Percentiles rank a stretch among this genome's conserved stretches.
Conservation (phyloP, 2,329 filamentous ascomycete genomes). For the Aschersonia sp. region DNA sequence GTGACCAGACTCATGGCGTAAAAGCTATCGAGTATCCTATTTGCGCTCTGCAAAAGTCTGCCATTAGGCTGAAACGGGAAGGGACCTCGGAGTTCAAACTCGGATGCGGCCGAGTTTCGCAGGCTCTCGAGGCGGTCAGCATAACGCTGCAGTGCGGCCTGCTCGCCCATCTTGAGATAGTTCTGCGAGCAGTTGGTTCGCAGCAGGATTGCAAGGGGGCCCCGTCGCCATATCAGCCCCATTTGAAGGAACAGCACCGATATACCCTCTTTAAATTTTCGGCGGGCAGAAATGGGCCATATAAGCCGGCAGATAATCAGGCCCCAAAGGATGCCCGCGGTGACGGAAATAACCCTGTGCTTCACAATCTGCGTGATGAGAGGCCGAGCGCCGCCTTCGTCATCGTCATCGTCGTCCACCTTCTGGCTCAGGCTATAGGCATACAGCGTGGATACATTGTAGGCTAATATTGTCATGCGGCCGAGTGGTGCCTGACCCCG, state of each 20-base stretch:
- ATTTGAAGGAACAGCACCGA: slow-evolving; percentile 78
- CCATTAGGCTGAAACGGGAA: slow-evolving; percentile 59
- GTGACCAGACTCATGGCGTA: slow-evolving; percentile 88
- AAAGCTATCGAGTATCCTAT: slow-evolving; percentile 72
- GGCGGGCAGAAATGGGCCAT: slow-evolving; percentile 77
- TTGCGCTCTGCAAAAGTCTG: slow-evolving; percentile 59
- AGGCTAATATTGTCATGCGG: slow-evolving; percentile 80
- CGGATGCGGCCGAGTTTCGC: slow-evolving; percentile 52
- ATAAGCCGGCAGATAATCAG: slow-evolving; percentile 72
- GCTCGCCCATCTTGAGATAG: slow-evolving; percentile 75
- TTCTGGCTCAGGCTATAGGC: slow-evolving; percentile 70
- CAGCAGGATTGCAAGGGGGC: slow-evolving; percentile 63
- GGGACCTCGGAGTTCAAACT: slow-evolving; percentile 71
- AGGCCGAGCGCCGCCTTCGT: slow-evolving; percentile 67
- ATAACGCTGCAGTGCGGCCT: slow-evolving; percentile 67
- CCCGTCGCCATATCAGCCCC: slow-evolving; percentile 83
- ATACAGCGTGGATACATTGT: slow-evolving; percentile 83
- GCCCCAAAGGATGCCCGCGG: slow-evolving; percentile 73
- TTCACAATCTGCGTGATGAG: slow-evolving; percentile 71
- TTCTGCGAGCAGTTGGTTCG: slow-evolving; percentile 38
- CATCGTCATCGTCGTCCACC: slow-evolving; percentile 60
- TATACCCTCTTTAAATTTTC: slow-evolving; percentile 72
- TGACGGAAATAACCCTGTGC: slow-evolving; percentile 70
- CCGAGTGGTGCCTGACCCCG: slow-evolving; percentile 71
- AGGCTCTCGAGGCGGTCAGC: slow-evolving; percentile 54